phyloP scores from a whole-genome alignment of 768 basidiomycete species.

The Naganishia kalamii region DNA sequence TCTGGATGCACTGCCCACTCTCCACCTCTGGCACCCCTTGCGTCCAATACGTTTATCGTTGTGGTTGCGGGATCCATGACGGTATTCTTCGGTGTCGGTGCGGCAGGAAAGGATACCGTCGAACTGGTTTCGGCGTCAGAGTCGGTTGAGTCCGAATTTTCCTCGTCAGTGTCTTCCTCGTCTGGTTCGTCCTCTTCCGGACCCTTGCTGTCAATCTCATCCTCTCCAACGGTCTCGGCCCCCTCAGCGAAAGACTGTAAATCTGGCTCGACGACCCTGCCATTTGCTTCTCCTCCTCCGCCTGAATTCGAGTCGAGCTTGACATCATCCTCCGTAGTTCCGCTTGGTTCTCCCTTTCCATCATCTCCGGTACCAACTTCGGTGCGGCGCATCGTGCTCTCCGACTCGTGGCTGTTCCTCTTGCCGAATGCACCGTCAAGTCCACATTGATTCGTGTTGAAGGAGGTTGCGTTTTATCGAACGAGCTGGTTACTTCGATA shows the following conservation, averaged over 20 bases:
- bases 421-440: no score
- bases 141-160: neutral
- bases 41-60: neutral
- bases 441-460: no score
- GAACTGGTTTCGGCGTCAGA: neutral
- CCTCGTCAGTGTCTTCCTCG: neutral
- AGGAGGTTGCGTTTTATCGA: no score
- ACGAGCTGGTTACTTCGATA: no score
- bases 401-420: no score
- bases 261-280: neutral
- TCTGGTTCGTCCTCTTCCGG: neutral
- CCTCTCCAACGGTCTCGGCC: neutral
- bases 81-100: constrained; percentile 8
- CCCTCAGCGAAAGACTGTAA: neutral
- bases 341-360: no score
- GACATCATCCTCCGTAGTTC: neutral
- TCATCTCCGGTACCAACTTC: no score
- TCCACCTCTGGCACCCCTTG: neutral
- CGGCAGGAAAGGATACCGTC: constrained; percentile 7
- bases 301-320: no score
- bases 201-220: neutral
- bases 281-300: neutral
- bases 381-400: no score
- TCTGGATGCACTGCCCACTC: constrained; percentile 5
- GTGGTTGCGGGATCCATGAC: neutral